Evolutionary conservation across 2,329 filamentous ascomycete genomes (phyloP), one percentile per base, ranked within the genome.

Genomic region (Ilyonectria destructans): DNA sequence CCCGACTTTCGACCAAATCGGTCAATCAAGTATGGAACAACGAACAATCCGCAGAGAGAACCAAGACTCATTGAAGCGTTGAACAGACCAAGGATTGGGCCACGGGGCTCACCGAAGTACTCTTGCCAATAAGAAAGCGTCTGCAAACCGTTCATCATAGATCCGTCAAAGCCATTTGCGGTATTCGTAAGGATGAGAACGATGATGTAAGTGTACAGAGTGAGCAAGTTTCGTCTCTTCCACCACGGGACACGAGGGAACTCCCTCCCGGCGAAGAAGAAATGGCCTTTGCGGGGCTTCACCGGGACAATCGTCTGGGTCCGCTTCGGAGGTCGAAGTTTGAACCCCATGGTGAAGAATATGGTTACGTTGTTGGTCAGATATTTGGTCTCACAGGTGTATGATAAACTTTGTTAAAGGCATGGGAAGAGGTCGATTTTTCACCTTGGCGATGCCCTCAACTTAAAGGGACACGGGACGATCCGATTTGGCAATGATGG

Each of bases 11-110:
- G 59, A 19, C 59, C 59, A n/a, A 29, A 48, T 8, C 59, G 29
- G 6, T 62, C 59, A 26, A 62, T 56, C 43, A 62, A 48, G 29
- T 62, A 62, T 6, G 59, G 59, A n/a, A 62, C 54, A 40, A 62
- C 40, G 4, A 62, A 19, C 8, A 62, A 6, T 15, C 59, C 59
- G n/a, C 51, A 29, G 17, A 62, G 51, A 7, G 59, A 62, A 15
- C 59, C 59, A 19, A 62, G 59, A 26, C 59, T 62, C 59, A 62
- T 62, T 6, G 49, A 62, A 10, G 59, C 59, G 15, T 62, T 62
- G 15, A 62, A 62, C 2, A 62, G 59, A 1, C 59, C 59, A n/a
- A 62, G 59, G 43, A 62, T 62, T 3, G 59, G 55, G 1, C 59
- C 59, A 6, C 59, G 51, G 13, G 59, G 51, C 17, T 62, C 21